Base-by-base conservation (phyloP, 345 rosid genomes). In the Hevea brasiliensis region DNA sequence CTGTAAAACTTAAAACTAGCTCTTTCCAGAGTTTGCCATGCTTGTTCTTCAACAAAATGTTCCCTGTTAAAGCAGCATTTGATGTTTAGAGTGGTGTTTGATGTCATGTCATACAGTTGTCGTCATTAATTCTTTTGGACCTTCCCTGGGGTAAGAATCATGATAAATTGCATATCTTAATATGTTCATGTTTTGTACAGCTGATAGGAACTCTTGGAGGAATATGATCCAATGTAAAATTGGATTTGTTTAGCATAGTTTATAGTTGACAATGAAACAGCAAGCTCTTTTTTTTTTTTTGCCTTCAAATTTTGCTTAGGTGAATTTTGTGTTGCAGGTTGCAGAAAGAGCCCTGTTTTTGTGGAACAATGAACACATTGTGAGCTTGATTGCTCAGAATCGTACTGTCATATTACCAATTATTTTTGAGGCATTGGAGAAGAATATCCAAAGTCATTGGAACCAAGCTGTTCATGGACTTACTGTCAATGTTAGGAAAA, bases 351-450 rank as follows among this genome's bases (percentile, higher is more conserved):
- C 97, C 47, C 85, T 91, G 53, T 93, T 93, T 83, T 83, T 91
- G 77, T 93, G 98, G 98, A 93, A 93, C 73, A 93, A 86, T 50
- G 98, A 93, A 85, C 97, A 91, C 76, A 74, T 93, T 0, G 98
- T 89, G 77, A 79, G 79, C 77, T 74, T 93, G 72, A 88, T 89
- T 0, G 93, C 91, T 23, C 96, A 91, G 82, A 86, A 91, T 77
- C 76, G 92, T 45, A 71, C 80, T 15, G 88, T 85, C 41, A 81
- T 91, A 58, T 74, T 93, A 60, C 97, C 96, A 6, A 82, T 93
- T 41, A 91, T 93, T 32, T 93, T 86, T 32, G 83, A 85, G 55
- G 86, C 97, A 8, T 75, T 93, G 79, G 98, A 91, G 88, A 93
- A 76, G 84, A 93, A 93, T 84, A 84, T 85, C 14, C 83, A 75